phyloP scores from a whole-genome alignment of 768 basidiomycete species.

The Amanita jacksonii region DNA sequence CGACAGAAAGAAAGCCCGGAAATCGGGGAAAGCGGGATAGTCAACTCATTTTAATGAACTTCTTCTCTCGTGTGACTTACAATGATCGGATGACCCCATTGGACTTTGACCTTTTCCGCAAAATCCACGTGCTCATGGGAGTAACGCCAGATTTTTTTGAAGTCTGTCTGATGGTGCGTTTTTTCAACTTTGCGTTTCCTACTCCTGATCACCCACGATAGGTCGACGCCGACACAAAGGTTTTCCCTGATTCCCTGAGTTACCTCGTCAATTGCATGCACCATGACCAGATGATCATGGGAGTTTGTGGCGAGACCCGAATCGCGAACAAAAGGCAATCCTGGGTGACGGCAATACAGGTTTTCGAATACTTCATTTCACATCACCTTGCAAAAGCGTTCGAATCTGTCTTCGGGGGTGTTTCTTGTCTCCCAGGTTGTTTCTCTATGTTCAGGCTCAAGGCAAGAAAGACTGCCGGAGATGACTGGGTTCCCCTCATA shows the following conservation, averaged over 20 bases:
- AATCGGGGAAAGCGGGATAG: constrained; percentile 98
- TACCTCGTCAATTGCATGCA: constrained; percentile 98
- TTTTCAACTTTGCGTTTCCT: neutral
- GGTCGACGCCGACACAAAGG: constrained; percentile 99
- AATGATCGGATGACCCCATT: constrained; percentile 98
- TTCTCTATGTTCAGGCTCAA: constrained; percentile 99
- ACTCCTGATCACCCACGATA: constrained; percentile 22
- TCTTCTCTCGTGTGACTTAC: constrained; percentile 97
- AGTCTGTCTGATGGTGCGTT: constrained; percentile 86
- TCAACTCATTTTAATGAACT: constrained; percentile 99
- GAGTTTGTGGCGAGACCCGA: constrained; percentile 95
- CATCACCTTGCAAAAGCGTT: constrained; percentile 98
- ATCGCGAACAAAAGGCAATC: constrained; percentile 98
- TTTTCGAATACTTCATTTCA: constrained; percentile 98
- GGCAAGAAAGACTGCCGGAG: constrained; percentile 76
- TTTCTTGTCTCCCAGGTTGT: constrained; percentile 98
- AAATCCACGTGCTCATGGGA: constrained; percentile 95
- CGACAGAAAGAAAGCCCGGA: constrained; percentile 85
- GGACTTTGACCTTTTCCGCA: constrained; percentile 97
- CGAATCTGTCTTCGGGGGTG: constrained; percentile 98
- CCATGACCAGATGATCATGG: constrained; percentile 98
- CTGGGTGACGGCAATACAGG: constrained; percentile 98
- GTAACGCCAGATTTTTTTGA: constrained; percentile 99
- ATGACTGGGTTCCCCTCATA: constrained; percentile 97
- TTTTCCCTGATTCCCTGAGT: constrained; percentile 82